Percentiles rank a stretch among this genome's conserved stretches.
Conservation (phyloP, 768 basidiomycete species). For the Tulasnella sp. region DNA sequence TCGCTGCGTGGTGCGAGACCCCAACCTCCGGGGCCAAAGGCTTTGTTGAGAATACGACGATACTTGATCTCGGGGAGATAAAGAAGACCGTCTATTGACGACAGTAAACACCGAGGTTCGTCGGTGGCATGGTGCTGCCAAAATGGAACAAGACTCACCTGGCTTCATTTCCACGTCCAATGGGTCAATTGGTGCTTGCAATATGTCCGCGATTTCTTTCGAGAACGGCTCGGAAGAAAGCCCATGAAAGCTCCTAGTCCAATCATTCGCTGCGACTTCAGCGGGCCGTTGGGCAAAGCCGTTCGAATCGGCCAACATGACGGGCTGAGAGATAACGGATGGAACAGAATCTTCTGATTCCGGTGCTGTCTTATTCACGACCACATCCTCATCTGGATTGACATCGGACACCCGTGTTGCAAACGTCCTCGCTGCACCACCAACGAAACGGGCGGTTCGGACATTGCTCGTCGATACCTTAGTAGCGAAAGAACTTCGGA, state of each 20-base stretch:
- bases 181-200: slow-evolving; percentile 64
- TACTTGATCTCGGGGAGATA: slow-evolving; percentile 98
- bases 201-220: slow-evolving; percentile 54
- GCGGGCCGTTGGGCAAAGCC: neutral
- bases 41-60: slow-evolving; percentile 76
- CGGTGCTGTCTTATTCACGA: no score
- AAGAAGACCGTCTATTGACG: slow-evolving; percentile 62
- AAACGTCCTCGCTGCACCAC: no score
- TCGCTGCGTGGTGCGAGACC: slow-evolving; percentile 88
- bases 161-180: slow-evolving; percentile 88
- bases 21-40: slow-evolving; percentile 96
- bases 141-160: slow-evolving; percentile 37
- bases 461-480: no score
- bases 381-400: no score
- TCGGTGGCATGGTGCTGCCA: neutral
- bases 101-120: neutral
- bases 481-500: no score
- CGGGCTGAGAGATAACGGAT: no score
- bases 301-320: neutral
- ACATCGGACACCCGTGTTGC: no score
- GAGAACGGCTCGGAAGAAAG: slow-evolving; percentile 65
- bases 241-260: slow-evolving; percentile 81
- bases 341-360: no score
- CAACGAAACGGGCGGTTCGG: no score
- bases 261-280: slow-evolving; percentile 42